Evolutionary conservation across 2,329 filamentous ascomycete species (phyloP), one percentile per base, ranked within the genome.

Genomic region (Didymella keratinophila): DNA sequence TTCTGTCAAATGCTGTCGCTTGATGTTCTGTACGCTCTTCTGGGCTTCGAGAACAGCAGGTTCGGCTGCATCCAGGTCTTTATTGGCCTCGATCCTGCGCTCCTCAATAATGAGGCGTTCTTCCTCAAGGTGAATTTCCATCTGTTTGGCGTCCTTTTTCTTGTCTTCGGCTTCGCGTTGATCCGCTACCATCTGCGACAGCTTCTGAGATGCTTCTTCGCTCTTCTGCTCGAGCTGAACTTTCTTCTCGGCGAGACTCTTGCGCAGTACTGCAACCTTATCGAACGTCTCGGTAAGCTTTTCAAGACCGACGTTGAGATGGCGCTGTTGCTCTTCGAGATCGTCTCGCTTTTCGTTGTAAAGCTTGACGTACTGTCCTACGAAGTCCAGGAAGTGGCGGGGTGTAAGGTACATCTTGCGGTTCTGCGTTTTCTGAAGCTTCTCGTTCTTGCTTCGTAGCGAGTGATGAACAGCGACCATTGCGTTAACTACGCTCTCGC

Each of bases 401-500:
- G 95, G 95, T 11, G 96, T 99, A 56, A 99, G 87, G 82, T 91
- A 98, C 0, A 95, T 98, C 28, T 90, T 86, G 78, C 91, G 93
- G 77, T 92, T 93, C 79, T 98, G 95, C 75, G 98, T 95, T 76
- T 92, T 95, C 63, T 90, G 86, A 23, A 99, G 82, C 71, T 92
- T 93, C 66, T 86, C 82, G 73, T 99, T 99, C 84, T 97, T 96
- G 49, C 86, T 85, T 62, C 94, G 92, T 47, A 99, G 81, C 2
- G 95, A 99, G 79, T 98, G 93, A 74, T 99, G 95, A 20, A 99
- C 94, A 72, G 97, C 96, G 2, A 99, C 96, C 95, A 99, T 99
- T 0, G 93, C 91, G 76, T 99, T 99, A 77, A 99, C 87, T 45
- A 99, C 89, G 3, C 93, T 87, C 76, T 97, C 93, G 63, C 95